Conservation (phyloP, 805 yeast genomes). For the Komagataella mondaviorum region DNA sequence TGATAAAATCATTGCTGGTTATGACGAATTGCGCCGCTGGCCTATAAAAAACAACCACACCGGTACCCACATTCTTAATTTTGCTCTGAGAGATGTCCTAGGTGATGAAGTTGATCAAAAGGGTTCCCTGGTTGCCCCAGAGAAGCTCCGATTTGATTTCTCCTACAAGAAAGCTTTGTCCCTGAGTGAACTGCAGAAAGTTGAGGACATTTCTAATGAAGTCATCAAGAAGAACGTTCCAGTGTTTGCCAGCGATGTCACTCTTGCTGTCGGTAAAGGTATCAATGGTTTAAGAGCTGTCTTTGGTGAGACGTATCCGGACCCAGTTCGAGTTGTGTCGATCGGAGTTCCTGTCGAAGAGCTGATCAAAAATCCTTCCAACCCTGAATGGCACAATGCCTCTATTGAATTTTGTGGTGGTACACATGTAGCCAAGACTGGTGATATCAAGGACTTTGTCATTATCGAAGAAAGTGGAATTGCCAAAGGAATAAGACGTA, state of each 20-base stretch:
- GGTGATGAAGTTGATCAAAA: constrained; percentile 89
- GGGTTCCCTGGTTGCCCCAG: constrained; percentile 94
- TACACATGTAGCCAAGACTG: constrained; percentile 87
- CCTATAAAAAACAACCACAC: constrained; percentile 97
- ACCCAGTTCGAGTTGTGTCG: constrained; percentile 96
- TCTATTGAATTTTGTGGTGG: constrained; percentile 99
- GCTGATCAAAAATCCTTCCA: constrained; percentile 55
- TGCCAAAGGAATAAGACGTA: constrained; percentile 97
- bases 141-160: constrained; percentile 91
- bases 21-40: constrained; percentile 89
- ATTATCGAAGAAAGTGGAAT: constrained; percentile 92
- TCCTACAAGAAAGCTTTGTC: constrained; percentile 81
- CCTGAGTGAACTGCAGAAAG: constrained; percentile 53
- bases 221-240: constrained; percentile 55
- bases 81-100: constrained; percentile 71
- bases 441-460: constrained; percentile 85
- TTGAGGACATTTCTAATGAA: constrained; percentile 63
- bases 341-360: constrained; percentile 87
- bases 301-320: constrained; percentile 97
- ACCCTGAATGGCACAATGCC: constrained; percentile 59
- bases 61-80: constrained; percentile 91
- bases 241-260: constrained; percentile 78
- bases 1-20: constrained; percentile 70
- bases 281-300: constrained; percentile 92
- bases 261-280: constrained; percentile 55